phyloP scores from a whole-genome alignment of 2,329 filamentous ascomycete species.

The Chaetothyriales sp. region DNA sequence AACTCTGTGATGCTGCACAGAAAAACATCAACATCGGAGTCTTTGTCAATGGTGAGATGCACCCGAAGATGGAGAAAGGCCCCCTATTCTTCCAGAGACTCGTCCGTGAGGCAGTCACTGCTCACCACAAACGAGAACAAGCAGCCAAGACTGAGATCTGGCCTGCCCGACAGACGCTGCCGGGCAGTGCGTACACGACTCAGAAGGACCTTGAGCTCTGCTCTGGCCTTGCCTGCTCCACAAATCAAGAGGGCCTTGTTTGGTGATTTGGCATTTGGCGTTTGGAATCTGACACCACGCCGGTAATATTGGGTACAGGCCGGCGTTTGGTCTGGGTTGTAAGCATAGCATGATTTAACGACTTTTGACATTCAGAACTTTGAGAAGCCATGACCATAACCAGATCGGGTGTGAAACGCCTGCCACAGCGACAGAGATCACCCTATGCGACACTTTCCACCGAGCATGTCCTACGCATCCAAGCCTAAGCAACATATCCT shows the following conservation, averaged over 20 bases:
- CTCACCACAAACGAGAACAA: constrained; percentile 35
- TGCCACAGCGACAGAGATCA: neutral
- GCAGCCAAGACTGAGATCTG: constrained; percentile 34
- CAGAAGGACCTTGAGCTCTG: constrained; percentile 12
- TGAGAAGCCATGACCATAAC: neutral
- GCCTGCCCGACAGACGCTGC: constrained; percentile 25
- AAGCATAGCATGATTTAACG: neutral
- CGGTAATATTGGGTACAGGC: neutral
- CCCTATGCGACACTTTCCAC: no score
- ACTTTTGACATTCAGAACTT: neutral
- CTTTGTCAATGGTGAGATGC: constrained; percentile 48
- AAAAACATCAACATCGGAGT: constrained; percentile 46
- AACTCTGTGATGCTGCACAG: constrained; percentile 44
- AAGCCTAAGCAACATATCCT: neutral
- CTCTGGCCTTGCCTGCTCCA: constrained; percentile 3
- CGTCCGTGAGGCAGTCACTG: constrained; percentile 34
- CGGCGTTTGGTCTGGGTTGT: neutral
- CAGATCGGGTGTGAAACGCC: neutral
- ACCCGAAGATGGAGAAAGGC: constrained; percentile 45
- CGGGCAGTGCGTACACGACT: constrained; percentile 7
- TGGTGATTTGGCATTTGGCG: constrained; percentile 1
- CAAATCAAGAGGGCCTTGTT: constrained; percentile 2
- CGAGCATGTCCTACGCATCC: neutral
- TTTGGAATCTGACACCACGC: neutral
- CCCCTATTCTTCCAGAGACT: constrained; percentile 42